Conservation (phyloP, 2,329 filamentous ascomycete species). For the Stagonosporopsis rhizophila region DNA sequence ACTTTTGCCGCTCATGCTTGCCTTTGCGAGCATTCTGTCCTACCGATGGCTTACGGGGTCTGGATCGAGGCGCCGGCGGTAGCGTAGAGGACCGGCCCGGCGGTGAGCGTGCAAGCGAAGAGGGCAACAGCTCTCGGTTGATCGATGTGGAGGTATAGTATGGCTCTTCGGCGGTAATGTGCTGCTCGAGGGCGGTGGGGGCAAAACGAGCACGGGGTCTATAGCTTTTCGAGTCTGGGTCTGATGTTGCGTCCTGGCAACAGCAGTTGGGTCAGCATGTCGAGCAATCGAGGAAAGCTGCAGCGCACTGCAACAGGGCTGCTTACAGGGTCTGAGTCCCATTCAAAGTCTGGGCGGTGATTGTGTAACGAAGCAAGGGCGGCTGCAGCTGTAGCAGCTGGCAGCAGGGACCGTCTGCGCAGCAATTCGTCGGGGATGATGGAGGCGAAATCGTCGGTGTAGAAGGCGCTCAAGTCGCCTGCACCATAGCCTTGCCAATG, state of each 20-base stretch:
- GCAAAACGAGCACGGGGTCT: slow-evolving; percentile 50
- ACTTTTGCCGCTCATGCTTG: slow-evolving; percentile 82
- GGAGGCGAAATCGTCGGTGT: slow-evolving; percentile 70
- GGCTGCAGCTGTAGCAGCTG: slow-evolving; percentile 79
- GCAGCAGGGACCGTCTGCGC: slow-evolving; percentile 67
- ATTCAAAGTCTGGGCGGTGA: slow-evolving; percentile 72
- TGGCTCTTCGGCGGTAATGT: slow-evolving; percentile 63
- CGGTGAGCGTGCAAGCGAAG: slow-evolving; percentile 80
- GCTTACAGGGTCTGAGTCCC: slow-evolving; percentile 49
- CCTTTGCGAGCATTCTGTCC: slow-evolving; percentile 77
- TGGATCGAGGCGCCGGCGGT: slow-evolving; percentile 78
- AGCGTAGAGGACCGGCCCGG: slow-evolving; percentile 87
- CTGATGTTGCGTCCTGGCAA: slow-evolving; percentile 47
- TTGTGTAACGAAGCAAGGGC: slow-evolving; percentile 85
- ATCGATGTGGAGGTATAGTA: slow-evolving; percentile 61
- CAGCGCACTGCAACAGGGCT: slow-evolving; percentile 15
- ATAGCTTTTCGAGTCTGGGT: slow-evolving; percentile 49
- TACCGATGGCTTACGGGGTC: slow-evolving; percentile 85
- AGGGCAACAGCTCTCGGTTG: slow-evolving; percentile 79
- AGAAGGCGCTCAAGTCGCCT: slow-evolving; percentile 70
- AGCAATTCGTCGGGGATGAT: slow-evolving; percentile 73
- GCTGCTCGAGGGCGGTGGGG: slow-evolving; percentile 67
- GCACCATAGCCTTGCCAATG: slow-evolving; percentile 55
- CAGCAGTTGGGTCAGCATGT: slow-evolving; percentile 31
- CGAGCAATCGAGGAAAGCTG: slow-evolving; percentile 14